phyloP scores from a whole-genome alignment of 768 basidiomycete genomes.

The Aureoboletus auriporus region DNA sequence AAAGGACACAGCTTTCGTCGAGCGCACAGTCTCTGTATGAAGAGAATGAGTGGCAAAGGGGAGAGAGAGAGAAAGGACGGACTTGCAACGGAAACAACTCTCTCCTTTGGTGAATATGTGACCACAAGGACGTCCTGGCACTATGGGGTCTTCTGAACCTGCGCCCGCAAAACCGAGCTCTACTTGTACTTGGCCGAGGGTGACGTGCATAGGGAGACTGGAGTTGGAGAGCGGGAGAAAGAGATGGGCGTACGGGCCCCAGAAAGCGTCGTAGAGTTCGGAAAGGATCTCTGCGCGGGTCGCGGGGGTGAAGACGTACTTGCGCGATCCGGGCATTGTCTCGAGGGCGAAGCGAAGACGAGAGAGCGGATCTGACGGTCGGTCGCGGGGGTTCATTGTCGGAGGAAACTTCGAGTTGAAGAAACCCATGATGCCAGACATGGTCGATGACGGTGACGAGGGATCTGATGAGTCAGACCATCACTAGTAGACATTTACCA shows the following conservation, averaged over 20 bases:
- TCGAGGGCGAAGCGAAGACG: constrained; percentile 75
- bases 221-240: constrained; percentile 67
- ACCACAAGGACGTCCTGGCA: constrained; percentile 75
- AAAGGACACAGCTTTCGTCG: constrained; percentile 88
- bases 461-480: no score
- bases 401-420: constrained; percentile 48
- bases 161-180: constrained; percentile 53
- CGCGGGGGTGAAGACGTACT: constrained; percentile 70
- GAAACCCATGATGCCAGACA: constrained; percentile 44
- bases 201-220: constrained; percentile 57
- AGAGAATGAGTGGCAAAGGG: background rate
- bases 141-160: constrained; percentile 53
- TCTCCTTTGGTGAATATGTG: constrained; percentile 90
- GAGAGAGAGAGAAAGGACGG: constrained; percentile 30
- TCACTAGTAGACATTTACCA: no score
- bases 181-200: constrained; percentile 69
- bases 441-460: constrained; percentile 4
- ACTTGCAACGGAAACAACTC: constrained; percentile 93
- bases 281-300: constrained; percentile 79
- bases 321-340: constrained; percentile 75
- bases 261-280: constrained; percentile 78
- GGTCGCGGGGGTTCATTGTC: constrained; percentile 53
- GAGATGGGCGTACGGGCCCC: constrained; percentile 68
- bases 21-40: constrained; percentile 77
- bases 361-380: constrained; percentile 58